Evolutionary conservation across 2,329 filamentous ascomycete species (phyloP).

Genomic region (Fusarium setosum): DNA sequence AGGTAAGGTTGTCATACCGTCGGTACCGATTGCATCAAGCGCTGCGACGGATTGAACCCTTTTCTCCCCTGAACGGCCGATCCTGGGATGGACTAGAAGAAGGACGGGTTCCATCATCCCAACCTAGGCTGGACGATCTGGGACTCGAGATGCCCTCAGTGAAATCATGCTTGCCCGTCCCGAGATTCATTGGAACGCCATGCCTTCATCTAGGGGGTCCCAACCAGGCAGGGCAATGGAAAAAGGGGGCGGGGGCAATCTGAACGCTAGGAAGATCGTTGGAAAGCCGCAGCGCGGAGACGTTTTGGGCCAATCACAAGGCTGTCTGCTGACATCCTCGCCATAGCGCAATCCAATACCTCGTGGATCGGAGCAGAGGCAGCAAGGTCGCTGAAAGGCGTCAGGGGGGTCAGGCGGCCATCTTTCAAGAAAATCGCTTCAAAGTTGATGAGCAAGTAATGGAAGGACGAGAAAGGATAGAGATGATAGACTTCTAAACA

Average conservation of each 20-base stretch:
- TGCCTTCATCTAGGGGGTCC: slow-evolving; percentile 1
- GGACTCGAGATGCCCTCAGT: not conserved
- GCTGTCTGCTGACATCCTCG: not conserved
- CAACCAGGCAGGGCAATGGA: not conserved
- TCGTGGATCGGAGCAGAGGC: too few relatives aligned
- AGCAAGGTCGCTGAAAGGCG: too few relatives aligned
- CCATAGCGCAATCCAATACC: not conserved
- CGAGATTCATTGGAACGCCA: slow-evolving; percentile 7
- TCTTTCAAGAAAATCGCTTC: too few relatives aligned
- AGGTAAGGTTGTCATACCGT: too few relatives aligned
- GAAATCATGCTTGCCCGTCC: not conserved
- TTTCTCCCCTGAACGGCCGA: too few relatives aligned
- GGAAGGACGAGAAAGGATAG: not conserved
- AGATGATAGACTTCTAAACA: too few relatives aligned
- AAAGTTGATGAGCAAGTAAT: not conserved
- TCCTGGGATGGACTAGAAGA: too few relatives aligned
- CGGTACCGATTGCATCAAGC: too few relatives aligned
- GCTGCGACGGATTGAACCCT: too few relatives aligned
- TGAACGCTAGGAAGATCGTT: slow-evolving; percentile 1
- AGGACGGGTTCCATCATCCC: too few relatives aligned
- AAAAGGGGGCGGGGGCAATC: slow-evolving; percentile 12
- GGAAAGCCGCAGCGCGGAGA: not conserved
- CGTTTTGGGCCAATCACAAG: not conserved
- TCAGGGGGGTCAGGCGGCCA: too few relatives aligned
- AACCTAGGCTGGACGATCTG: not conserved